phyloP scores from a whole-genome alignment of 2,329 filamentous ascomycete species.

The Aspergillus sp. region DNA sequence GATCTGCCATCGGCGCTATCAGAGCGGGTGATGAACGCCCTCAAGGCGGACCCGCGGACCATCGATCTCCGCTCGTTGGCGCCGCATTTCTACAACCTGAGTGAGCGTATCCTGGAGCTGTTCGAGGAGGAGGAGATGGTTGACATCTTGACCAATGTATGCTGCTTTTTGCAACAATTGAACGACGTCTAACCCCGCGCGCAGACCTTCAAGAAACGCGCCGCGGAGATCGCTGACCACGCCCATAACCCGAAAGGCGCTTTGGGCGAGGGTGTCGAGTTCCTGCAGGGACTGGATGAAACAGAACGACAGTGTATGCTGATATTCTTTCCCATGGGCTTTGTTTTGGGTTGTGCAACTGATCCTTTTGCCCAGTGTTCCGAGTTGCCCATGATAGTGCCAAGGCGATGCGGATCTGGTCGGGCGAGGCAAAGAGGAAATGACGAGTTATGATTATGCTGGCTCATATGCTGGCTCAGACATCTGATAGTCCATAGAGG shows the following conservation, averaged over 20 bases:
- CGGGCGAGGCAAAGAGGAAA: slow-evolving; percentile 50
- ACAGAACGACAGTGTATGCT: slow-evolving; percentile 60
- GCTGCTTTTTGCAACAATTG: not conserved
- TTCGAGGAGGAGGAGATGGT: slow-evolving; percentile 81
- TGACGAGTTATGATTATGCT: slow-evolving; percentile 9
- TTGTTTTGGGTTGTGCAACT: slow-evolving; percentile 6
- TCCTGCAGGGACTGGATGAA: slow-evolving; percentile 80
- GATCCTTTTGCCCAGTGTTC: slow-evolving; percentile 46
- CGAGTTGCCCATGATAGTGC: slow-evolving; percentile 64
- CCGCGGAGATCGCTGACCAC: slow-evolving; percentile 76
- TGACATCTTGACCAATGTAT: slow-evolving; percentile 54
- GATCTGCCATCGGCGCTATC: slow-evolving; percentile 72
- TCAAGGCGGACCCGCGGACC: slow-evolving; percentile 80
- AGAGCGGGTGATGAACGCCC: slow-evolving; percentile 71
- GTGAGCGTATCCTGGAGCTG: slow-evolving; percentile 75
- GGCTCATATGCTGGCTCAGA: no score
- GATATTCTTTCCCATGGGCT: not conserved
- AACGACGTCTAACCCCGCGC: slow-evolving; percentile 1
- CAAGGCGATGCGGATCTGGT: slow-evolving; percentile 61
- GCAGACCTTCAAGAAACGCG: slow-evolving; percentile 69
- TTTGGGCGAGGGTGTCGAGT: slow-evolving; percentile 61
- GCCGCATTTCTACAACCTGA: slow-evolving; percentile 79
- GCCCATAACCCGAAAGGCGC: slow-evolving; percentile 74
- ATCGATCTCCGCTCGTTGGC: slow-evolving; percentile 77
- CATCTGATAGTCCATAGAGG: no score